Evolutionary conservation across 2,329 filamentous ascomycete species (phyloP), one percentile per base, ranked within the genome.

Genomic region (Sporothrix mexicana): DNA sequence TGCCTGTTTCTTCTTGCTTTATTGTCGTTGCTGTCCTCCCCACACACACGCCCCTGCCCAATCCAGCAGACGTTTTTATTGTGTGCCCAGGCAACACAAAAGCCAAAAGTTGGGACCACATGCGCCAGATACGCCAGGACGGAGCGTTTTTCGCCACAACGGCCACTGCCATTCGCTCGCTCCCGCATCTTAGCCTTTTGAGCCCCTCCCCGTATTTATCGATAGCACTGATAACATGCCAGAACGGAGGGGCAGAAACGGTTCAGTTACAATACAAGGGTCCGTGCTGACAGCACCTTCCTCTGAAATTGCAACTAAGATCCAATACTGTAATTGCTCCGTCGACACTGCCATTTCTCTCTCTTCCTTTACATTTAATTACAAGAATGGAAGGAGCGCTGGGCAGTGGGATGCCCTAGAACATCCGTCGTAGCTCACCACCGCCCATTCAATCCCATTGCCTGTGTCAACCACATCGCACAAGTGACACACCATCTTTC

Each of bases 201-300:
- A 23, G 51, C 59, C n/a, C 15, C n/a, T 47, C 41, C 45, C 61
- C 41, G 61, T 64, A 45, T 45, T 64, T 66, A 25, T 47, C 61
- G 61, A 66, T 66, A 66, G 41, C n/a, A 66, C 41, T 64, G 61
- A 66, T 66, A 47, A 66, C 61, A 66, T 20, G n/a, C 61, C 61
- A 66, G 61, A 66, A 47, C 61, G 61, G 61, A 66, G 61, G 59
- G 59, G 10, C n/a, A 66, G 41, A 66, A 66, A 66, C 41, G 61
- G 61, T 43, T 66, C 17, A 20, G 41, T 57, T 23, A 13, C 3
- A 12, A 15, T n/a, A 62, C 61, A 47, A 47, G 41, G 61, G 61
- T 66, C 41, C 41, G n/a, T n/a, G 41, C 12, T 47, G 61, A 3
- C 41, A 64, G 41, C 41, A 12, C 61, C 41, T 47, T 43, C 41